phyloP scores from a whole-genome alignment of 2,329 filamentous ascomycete species.

The Diaporthe capsici region DNA sequence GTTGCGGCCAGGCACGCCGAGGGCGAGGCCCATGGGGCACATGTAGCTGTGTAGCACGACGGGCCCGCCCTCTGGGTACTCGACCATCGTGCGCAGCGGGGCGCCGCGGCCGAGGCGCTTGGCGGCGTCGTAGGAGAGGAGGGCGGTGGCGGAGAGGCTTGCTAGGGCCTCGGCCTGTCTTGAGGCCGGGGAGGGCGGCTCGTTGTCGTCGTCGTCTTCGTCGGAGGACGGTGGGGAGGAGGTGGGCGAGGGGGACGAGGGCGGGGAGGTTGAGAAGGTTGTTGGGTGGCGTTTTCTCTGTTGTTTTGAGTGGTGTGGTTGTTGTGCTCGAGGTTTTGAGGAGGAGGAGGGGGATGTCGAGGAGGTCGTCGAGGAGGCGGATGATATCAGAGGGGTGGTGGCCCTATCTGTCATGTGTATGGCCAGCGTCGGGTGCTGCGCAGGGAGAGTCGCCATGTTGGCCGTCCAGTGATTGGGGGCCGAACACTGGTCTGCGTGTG shows the following conservation, averaged over 20 bases:
- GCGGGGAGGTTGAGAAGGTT: slow-evolving; percentile 37
- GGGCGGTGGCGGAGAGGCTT: slow-evolving; percentile 65
- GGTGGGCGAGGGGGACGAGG: slow-evolving; percentile 17
- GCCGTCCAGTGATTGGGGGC: background rate
- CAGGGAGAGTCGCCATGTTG: slow-evolving; percentile 59
- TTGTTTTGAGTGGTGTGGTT: slow-evolving; percentile 37
- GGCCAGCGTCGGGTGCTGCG: slow-evolving; percentile 65
- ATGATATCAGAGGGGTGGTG: slow-evolving; percentile 71
- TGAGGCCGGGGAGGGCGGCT: slow-evolving; percentile 38
- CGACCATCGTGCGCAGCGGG: slow-evolving; percentile 71
- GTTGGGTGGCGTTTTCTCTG: background rate
- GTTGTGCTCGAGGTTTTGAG: slow-evolving; percentile 54
- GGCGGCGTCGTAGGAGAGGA: slow-evolving; percentile 67
- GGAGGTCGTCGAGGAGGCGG: slow-evolving; percentile 51
- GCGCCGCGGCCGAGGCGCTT: slow-evolving; percentile 66
- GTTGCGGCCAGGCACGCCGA: slow-evolving; percentile 28
- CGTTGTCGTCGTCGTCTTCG: slow-evolving; percentile 3
- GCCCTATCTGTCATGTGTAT: slow-evolving; percentile 71
- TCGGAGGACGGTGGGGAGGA: slow-evolving; percentile 34
- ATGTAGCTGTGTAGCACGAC: slow-evolving; percentile 52
- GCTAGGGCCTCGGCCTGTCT: slow-evolving; percentile 61
- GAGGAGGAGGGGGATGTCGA: slow-evolving; percentile 41
- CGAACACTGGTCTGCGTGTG: slow-evolving; percentile 32
- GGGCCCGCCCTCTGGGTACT: slow-evolving; percentile 62
- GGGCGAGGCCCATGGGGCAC: slow-evolving; percentile 40